Base-by-base conservation (phyloP, 164 flowering plant genomes). In the Aristolochia californica region DNA sequence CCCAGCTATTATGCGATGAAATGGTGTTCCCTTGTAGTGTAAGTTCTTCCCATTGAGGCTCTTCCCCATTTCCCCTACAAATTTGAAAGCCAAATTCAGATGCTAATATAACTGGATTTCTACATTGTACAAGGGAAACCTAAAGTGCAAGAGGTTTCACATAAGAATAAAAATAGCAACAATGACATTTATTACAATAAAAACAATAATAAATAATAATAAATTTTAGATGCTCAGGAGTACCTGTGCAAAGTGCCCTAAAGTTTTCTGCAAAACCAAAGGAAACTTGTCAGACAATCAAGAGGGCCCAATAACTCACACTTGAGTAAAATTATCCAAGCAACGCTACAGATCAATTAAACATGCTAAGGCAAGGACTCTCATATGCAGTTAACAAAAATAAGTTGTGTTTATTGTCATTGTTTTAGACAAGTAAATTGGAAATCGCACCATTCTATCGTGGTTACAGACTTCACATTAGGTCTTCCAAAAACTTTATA, bases 221-320 rank as follows among this genome's bases (percentile, higher is more conserved):
- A n/a, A n/a, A n/a, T n/a, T n/a, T n/a, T n/a, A n/a, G n/a, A n/a
- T n/a, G n/a, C n/a, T n/a, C n/a, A n/a, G n/a, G n/a, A 21, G 52
- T 79, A 85, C 99, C 99, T 78, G 97, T 94, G 82, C 99, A 94
- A 60, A 94, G 72, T 62, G 96, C 95, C 77, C 96, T 80, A 68
- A 94, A 94, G 71, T 94, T 90, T 75, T 90, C 99, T 94, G 99
- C 83, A 75, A 61, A 66, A 17, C 61, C 56, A 65, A 27, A 62
- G 56, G 70, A 24, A 59, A 58, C 10, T 49, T 10, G 28, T 51
- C 54, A 51, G 22, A 20, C 21, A 20, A 47, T 8, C 13, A 5
- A 34, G 40, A 34, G 10, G 10, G 40, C 40, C 4, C 10, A 34
- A 34, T 34, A 12, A 34, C 40, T 34, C 40, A 20, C 50, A 47